These are phyloP conservation scores for Arachnomyces sp. DNA, from an alignment of 2,329 filamentous ascomycete genomes.

Conservation along the genomic window DNA sequence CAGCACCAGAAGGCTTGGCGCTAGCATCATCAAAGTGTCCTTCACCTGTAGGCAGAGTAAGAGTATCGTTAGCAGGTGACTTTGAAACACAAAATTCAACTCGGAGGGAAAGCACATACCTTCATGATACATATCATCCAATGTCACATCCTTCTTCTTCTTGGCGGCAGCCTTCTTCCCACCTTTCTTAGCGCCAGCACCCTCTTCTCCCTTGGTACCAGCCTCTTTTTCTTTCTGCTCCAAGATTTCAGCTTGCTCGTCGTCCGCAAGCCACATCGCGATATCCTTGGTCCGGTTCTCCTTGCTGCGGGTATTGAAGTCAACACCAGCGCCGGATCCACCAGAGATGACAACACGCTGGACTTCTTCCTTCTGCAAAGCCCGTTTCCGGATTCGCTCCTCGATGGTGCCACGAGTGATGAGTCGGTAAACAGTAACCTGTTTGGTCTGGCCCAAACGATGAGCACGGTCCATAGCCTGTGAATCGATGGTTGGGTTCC, in stretches of 20 bases:
- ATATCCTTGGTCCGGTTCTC: slow-evolving; percentile 98
- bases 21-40: slow-evolving; percentile 86
- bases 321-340: slow-evolving; percentile 72
- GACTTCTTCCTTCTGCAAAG: slow-evolving; percentile 96
- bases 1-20: slow-evolving; percentile 75
- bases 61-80: slow-evolving; percentile 11
- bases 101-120: slow-evolving; percentile 54
- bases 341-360: slow-evolving; percentile 94
- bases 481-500: slow-evolving; percentile 98
- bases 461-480: slow-evolving; percentile 99
- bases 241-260: slow-evolving; percentile 90
- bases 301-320: slow-evolving; percentile 86
- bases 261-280: slow-evolving; percentile 96
- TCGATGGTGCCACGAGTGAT: slow-evolving; percentile 96
- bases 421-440: slow-evolving; percentile 95
- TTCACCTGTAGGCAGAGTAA: slow-evolving; percentile 59
- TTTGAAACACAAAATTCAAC: slow-evolving; percentile 11
- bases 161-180: slow-evolving; percentile 50
- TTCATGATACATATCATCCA: slow-evolving; percentile 99
- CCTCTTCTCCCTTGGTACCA: slow-evolving; percentile 52
- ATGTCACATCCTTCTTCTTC: slow-evolving; percentile 57
- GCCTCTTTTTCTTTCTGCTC: slow-evolving; percentile 78
- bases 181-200: slow-evolving; percentile 52
- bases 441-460: slow-evolving; percentile 88
- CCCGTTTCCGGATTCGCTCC: slow-evolving; percentile 93